These are phyloP conservation scores for Citrullus amarus DNA, from an alignment of 306 rosid species.

Conservation along the genomic window DNA sequence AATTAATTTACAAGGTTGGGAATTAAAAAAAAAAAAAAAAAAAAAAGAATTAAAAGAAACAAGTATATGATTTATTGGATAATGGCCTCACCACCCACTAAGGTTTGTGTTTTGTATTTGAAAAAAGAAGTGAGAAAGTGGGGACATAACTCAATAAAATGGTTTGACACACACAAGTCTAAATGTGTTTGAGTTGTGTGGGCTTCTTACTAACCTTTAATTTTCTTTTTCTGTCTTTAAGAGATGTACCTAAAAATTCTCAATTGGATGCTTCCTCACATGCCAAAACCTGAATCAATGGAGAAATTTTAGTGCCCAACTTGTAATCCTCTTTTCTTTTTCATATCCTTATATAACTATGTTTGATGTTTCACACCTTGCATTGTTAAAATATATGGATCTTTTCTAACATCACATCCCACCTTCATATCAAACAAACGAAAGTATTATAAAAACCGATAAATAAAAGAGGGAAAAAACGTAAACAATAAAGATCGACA, in stretches of 20 bases:
- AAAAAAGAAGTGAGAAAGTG: not conserved
- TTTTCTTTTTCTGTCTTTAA: not conserved
- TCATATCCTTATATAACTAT: no score
- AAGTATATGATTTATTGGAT: not conserved
- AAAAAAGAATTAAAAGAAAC: no score
- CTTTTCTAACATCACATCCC: not conserved
- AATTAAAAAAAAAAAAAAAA: no score
- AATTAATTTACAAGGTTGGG: not conserved
- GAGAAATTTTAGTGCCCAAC: constrained; percentile 4
- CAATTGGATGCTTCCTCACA: constrained; percentile 8
- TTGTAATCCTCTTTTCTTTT: not conserved
- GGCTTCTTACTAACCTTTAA: not conserved
- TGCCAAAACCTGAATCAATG: constrained; percentile 5
- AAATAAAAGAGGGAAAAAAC: no score
- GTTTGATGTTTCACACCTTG: not conserved
- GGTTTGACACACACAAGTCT: not conserved
- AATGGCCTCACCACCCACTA: not conserved
- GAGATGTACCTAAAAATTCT: not conserved
- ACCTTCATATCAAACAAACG: not conserved
- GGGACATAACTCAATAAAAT: not conserved
- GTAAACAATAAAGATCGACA: no score
- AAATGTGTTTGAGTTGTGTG: not conserved
- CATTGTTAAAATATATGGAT: not conserved
- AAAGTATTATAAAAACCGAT: no score
- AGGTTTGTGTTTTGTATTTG: not conserved